Evolutionary conservation across 805 yeast species (phyloP).

Genomic region (Starmerella gropengiesseri): DNA sequence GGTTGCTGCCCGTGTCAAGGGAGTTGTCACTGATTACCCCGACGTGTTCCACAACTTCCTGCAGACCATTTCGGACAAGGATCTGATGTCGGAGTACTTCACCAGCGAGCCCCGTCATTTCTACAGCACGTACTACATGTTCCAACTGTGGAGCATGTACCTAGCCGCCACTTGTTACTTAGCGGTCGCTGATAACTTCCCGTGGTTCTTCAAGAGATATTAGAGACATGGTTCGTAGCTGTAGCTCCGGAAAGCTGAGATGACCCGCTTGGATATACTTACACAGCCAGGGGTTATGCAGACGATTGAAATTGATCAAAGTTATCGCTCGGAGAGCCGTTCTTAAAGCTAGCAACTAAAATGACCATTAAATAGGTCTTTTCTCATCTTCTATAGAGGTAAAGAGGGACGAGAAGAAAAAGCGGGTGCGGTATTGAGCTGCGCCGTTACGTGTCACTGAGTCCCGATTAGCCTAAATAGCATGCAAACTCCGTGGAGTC

Average conservation of each 20-base stretch:
- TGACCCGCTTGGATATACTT: too few relatives aligned
- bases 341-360: too few relatives aligned
- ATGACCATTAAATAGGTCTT: too few relatives aligned
- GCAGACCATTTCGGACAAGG: slow-evolving; percentile 21
- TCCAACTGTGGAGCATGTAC: slow-evolving; percentile 22
- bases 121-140: slow-evolving; percentile 18
- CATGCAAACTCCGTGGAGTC: slow-evolving; percentile 16
- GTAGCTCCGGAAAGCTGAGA: too few relatives aligned
- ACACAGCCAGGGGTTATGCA: not conserved
- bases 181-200: slow-evolving; percentile 20
- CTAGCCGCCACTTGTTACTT: slow-evolving; percentile 20
- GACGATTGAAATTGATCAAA: not conserved
- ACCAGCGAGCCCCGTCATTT: slow-evolving; percentile 23
- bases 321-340: not conserved
- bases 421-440: too few relatives aligned
- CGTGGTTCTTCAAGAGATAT: slow-evolving; percentile 20
- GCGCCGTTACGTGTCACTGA: not conserved
- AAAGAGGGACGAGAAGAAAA: not conserved
- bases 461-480: not conserved
- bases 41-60: slow-evolving; percentile 22
- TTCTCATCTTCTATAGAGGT: too few relatives aligned
- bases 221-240: too few relatives aligned
- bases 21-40: slow-evolving; percentile 37
- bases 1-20: slow-evolving; percentile 30
- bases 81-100: slow-evolving; percentile 24